Evolutionary conservation across 225 moss, liverwort and hornwort species (phyloP).

Genomic region (Polytrichum formosum): DNA sequence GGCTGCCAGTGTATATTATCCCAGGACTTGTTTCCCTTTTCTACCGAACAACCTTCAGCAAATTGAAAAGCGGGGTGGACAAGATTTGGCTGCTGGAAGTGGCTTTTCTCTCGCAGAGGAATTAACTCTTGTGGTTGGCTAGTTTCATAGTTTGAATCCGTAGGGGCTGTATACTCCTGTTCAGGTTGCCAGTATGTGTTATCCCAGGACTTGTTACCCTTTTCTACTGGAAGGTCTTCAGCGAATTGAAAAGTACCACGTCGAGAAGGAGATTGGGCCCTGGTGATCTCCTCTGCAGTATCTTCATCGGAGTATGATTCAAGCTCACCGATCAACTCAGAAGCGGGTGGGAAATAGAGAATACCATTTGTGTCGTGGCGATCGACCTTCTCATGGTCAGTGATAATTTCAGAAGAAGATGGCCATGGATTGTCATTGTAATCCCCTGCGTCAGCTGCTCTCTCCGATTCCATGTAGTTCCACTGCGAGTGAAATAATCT

Average conservation of each 20-base stretch:
- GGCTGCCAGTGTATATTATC: constrained; percentile 13
- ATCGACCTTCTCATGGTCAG: constrained; percentile 10
- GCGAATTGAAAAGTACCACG: constrained; percentile 9
- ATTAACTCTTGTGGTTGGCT: neutral
- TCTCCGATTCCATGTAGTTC: constrained; percentile 42
- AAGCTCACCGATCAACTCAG: constrained; percentile 36
- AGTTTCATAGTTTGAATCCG: constrained; percentile 1
- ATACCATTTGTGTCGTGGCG: constrained; percentile 17
- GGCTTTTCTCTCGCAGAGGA: neutral
- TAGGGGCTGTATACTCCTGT: too few relatives aligned
- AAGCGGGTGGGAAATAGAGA: constrained; percentile 55
- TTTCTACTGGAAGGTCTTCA: constrained; percentile 9
- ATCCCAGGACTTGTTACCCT: constrained; percentile 13
- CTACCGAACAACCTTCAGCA: too few relatives aligned
- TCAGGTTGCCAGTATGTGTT: constrained; percentile 1
- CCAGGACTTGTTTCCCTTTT: too few relatives aligned
- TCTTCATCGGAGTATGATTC: constrained; percentile 6
- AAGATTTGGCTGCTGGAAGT: too few relatives aligned
- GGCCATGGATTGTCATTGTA: constrained; percentile 26
- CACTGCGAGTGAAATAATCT: constrained; percentile 57
- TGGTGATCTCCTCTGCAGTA: constrained; percentile 9
- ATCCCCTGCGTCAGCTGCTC: constrained; percentile 8
- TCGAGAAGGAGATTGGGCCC: constrained; percentile 4
- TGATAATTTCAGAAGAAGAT: constrained; percentile 21
- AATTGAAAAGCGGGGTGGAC: too few relatives aligned